Evolutionary conservation across 768 basidiomycete genomes (phyloP).

Genomic region (Daedaleopsis nitida): DNA sequence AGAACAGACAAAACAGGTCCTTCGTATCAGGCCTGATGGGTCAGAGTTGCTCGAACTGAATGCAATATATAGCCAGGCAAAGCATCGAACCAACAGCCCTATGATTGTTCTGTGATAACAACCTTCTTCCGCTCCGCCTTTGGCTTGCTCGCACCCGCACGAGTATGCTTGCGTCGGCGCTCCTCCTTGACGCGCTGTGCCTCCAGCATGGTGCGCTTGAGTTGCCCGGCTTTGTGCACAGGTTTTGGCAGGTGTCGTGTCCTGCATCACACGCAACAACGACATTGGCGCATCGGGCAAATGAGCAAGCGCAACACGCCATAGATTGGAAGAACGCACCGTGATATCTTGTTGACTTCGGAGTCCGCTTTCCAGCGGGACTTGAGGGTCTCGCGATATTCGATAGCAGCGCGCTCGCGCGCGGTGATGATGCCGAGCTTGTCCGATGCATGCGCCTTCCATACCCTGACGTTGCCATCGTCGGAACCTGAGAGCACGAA

Average conservation of each 20-base stretch:
- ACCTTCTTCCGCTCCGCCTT: constrained; percentile 89
- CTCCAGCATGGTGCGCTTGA: constrained; percentile 93
- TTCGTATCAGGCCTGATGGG: too few relatives aligned
- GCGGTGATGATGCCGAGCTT: constrained; percentile 90
- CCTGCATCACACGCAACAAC: constrained; percentile 4
- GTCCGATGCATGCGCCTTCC: constrained; percentile 93
- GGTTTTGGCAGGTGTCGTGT: constrained; percentile 82
- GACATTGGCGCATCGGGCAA: neutral
- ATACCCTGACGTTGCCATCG: constrained; percentile 92
- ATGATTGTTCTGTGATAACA: constrained; percentile 80
- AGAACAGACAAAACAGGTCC: too few relatives aligned
- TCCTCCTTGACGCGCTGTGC: constrained; percentile 91
- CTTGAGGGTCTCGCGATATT: constrained; percentile 87
- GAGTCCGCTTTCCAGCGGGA: constrained; percentile 87
- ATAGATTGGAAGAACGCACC: constrained; percentile 49
- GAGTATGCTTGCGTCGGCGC: constrained; percentile 84
- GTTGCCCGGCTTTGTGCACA: constrained; percentile 83
- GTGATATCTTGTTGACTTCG: constrained; percentile 77
- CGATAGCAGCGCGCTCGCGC: constrained; percentile 87
- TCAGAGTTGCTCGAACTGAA: too few relatives aligned
- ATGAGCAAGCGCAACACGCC: neutral
- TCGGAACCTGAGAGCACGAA: constrained; percentile 92
- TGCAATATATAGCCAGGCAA: neutral
- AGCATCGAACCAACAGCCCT: constrained; percentile 1
- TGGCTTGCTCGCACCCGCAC: constrained; percentile 84